A percentile compares a stretch with the other conserved stretches of the same genome.
phyloP scores from a whole-genome alignment of 495 filamentous ascomycete species.

The Penicillium riverlandense region DNA sequence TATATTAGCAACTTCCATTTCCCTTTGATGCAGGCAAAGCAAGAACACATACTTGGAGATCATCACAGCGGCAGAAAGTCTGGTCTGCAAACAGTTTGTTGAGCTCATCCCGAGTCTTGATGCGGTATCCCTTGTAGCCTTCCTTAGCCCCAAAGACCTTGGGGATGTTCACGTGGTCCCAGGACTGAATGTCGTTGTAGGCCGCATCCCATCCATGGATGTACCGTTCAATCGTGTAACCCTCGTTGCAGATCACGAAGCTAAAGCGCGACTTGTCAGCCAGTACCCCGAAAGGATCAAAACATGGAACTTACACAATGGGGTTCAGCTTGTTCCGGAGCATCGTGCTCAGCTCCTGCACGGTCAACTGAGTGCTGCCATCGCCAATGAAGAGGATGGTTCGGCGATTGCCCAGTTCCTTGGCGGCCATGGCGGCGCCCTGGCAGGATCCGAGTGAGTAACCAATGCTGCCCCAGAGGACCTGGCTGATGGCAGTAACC shows the following conservation, averaged over 20 bases:
- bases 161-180: conserved; percentile 65
- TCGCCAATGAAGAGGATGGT: conserved; percentile 86
- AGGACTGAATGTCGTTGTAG: conserved; percentile 76
- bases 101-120: conserved; percentile 65
- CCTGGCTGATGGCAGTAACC: conserved; percentile 73
- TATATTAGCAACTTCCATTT: conserved; percentile 4
- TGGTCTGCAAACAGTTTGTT: conserved; percentile 58
- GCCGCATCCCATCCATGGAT: conserved; percentile 57
- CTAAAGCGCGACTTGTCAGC: conserved; percentile 21
- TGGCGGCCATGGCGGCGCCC: conserved; percentile 64
- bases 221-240: conserved; percentile 51
- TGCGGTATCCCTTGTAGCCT: conserved; percentile 55
- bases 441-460: conserved; percentile 75
- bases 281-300: background rate
- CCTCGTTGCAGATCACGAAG: conserved; percentile 52
- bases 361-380: conserved; percentile 77
- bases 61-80: conserved; percentile 48
- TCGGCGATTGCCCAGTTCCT: conserved; percentile 52
- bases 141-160: conserved; percentile 59
- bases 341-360: conserved; percentile 83
- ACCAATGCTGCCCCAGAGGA: conserved; percentile 85
- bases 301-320: conserved; percentile 54
- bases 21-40: no score
- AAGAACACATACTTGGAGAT: conserved; percentile 32
- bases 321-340: conserved; percentile 68